Percentiles rank a stretch among this genome's conserved stretches.
Conservation (phyloP, 2,329 filamentous ascomycete species). For the Penicillium paneum region DNA sequence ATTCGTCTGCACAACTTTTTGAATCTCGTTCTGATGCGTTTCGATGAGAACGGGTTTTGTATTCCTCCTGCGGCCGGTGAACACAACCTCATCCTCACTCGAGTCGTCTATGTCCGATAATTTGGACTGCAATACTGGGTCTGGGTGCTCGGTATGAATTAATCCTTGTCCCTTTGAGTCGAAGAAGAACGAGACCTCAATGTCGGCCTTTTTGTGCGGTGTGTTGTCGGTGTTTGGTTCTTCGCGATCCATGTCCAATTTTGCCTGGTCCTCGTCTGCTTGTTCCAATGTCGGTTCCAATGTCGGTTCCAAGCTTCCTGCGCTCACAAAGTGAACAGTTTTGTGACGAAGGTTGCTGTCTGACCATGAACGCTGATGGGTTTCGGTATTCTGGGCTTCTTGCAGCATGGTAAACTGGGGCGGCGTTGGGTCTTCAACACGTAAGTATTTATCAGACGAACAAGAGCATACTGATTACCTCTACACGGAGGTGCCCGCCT, state of each 20-base stretch:
- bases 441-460: neutral
- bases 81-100: constrained; percentile 61
- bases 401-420: constrained; percentile 50
- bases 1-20: neutral
- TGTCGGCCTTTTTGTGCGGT: constrained; percentile 9
- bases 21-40: constrained; percentile 15
- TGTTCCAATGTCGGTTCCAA: constrained; percentile 8
- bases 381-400: constrained; percentile 58
- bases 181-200: constrained; percentile 31
- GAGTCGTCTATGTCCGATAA: constrained; percentile 52
- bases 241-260: constrained; percentile 1
- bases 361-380: constrained; percentile 47
- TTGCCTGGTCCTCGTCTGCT: neutral
- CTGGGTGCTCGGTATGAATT: constrained; percentile 29
- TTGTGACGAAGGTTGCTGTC: constrained; percentile 54
- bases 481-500: constrained; percentile 10
- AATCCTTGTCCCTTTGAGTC: constrained; percentile 33
- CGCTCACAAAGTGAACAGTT: constrained; percentile 59
- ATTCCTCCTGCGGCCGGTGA: constrained; percentile 32
- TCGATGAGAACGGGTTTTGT: constrained; percentile 14
- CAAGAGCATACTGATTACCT: neutral
- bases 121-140: constrained; percentile 18
- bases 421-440: constrained; percentile 15
- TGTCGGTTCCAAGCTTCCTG: constrained; percentile 45
- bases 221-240: constrained; percentile 11